These are phyloP conservation scores for Funneliformis mosseae DNA, from an alignment of 192 early-diverging fungal genomes.

Conservation along the genomic window DNA sequence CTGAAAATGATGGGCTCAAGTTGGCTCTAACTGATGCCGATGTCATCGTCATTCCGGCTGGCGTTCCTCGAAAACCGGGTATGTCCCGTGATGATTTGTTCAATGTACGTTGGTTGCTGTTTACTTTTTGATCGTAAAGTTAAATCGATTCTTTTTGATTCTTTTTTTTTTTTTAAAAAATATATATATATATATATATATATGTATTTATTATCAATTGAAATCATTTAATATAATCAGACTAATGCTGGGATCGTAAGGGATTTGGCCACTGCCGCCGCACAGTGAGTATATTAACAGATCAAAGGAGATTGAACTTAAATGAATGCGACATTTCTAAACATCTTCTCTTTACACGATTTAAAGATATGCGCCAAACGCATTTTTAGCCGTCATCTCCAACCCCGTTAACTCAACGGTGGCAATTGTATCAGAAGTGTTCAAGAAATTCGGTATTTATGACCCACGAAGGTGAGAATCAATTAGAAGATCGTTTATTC, in stretches of 20 bases:
- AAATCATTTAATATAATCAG: constrained; percentile 43
- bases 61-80: constrained; percentile 96
- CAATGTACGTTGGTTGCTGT: constrained; percentile 56
- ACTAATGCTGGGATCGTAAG: constrained; percentile 96
- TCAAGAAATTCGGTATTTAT: constrained; percentile 86
- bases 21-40: constrained; percentile 51
- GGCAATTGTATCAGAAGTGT: constrained; percentile 89
- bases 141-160: background rate
- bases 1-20: constrained; percentile 51
- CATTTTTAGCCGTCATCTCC: constrained; percentile 85
- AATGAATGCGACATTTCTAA: too few relatives aligned
- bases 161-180: too few relatives aligned
- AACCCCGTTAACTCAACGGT: constrained; percentile 99
- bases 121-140: background rate
- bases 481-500: background rate
- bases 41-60: constrained; percentile 91
- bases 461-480: constrained; percentile 66
- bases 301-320: background rate
- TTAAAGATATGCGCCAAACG: constrained; percentile 65
- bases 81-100: constrained; percentile 99
- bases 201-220: background rate
- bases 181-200: too few relatives aligned
- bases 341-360: background rate
- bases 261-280: constrained; percentile 77
- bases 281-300: constrained; percentile 53